Base-by-base conservation (phyloP, 495 filamentous ascomycete genomes). In the Neurospora sp. region DNA sequence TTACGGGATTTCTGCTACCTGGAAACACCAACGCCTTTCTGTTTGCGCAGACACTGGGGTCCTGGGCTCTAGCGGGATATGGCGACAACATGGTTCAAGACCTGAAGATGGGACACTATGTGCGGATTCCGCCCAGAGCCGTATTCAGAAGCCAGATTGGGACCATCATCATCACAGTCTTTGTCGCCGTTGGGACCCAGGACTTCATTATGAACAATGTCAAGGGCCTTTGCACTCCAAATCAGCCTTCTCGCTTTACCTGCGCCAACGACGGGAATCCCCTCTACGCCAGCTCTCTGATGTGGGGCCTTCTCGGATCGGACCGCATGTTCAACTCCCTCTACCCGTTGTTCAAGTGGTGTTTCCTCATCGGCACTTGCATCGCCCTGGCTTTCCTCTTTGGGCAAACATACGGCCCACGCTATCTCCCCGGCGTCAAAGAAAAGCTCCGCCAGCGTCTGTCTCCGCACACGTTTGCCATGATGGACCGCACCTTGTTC, bases 301-400 rank as follows among this genome's bases (percentile, higher is more conserved):
- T 81, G 79, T 81, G 79, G 76, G 81, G 80, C 5, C 75, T 82
- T 8, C 75, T 83, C 23, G 82, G 84, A 2, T 80, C 80, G 18
- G 73, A 80, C 35, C 75, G 79, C 37, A 83, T 83, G 79, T 83
- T 83, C 77, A 77, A 80, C 72, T 70, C 73, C 5, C 46, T 81
- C 38, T 80, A 81, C 73, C 81, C 81, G n/a, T 71, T 81, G 39
- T 77, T 83, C 73, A 81, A 81, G 74, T 83, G 81, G 80, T 83
- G 80, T 39, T 83, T 83, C 77, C 75, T 83, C 27, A 81, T 83
- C 46, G 81, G 81, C 11, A 66, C 73, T n/a, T 76, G 62, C 69
- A 76, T 83, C 39, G 78, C 81, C 39, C 5, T 81, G 7, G 41
- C 80, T 14, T 81, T 81, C 37, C 77, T 81, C 0, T 71, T 73